Percentiles rank a stretch among this genome's conserved stretches.
These are phyloP conservation scores for Adiantum capillusveneris DNA, from an alignment of 75 land plant genomes.

Conservation along the genomic window DNA sequence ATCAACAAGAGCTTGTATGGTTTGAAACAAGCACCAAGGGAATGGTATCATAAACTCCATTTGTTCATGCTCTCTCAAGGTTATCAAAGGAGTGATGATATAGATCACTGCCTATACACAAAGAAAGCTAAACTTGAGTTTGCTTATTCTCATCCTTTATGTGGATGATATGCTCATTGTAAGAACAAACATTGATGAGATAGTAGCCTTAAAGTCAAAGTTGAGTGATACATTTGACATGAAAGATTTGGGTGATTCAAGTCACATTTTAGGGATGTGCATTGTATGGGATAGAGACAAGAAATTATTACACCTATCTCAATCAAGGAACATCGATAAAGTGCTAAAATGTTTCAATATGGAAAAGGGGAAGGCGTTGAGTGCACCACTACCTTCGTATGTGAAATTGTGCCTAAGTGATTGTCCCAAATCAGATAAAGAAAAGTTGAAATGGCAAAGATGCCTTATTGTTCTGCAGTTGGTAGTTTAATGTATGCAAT, in stretches of 20 bases:
- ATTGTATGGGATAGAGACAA: neutral
- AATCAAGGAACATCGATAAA: neutral
- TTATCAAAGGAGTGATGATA: neutral
- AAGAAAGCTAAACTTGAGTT: neutral
- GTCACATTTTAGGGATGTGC: neutral
- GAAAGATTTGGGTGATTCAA: neutral
- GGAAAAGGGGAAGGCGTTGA: no score
- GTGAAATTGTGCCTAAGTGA: no score
- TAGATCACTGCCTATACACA: neutral
- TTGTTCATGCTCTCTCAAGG: no score
- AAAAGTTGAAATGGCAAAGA: neutral
- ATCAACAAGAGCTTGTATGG: neutral
- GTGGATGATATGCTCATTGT: neutral
- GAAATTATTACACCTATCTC: neutral
- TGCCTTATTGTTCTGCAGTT: no score
- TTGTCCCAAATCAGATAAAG: neutral
- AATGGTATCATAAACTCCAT: neutral
- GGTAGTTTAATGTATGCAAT: no score
- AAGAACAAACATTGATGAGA: slow-evolving; percentile 1
- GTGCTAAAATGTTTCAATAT: no score
- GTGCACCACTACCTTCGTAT: neutral
- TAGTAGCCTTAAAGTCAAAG: neutral
- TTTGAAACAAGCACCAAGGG: neutral
- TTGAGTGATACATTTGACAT: no score
- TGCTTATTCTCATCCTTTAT: neutral